Conservation (phyloP, 2,329 filamentous ascomycete genomes). For the Nemania abortiva region DNA sequence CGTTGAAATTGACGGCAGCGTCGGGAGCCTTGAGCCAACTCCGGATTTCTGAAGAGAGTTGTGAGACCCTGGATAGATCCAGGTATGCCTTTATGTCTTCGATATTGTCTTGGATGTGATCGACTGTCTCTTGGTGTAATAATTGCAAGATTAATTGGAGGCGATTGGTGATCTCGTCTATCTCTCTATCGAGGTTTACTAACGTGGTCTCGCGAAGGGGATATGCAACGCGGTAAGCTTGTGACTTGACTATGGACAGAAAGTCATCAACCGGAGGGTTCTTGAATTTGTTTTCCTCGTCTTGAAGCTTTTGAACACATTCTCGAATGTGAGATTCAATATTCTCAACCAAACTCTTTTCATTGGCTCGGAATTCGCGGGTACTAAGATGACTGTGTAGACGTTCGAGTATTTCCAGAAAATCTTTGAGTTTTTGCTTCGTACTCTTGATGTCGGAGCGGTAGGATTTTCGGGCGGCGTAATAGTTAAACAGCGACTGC, state of each 20-base stretch:
- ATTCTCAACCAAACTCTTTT: not conserved
- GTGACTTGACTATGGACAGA: not conserved
- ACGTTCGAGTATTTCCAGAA: not conserved
- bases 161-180: not conserved
- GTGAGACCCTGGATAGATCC: not conserved
- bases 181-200: not conserved
- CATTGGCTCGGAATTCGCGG: not conserved
- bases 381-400: not conserved
- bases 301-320: not conserved
- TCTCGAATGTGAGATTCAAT: not conserved
- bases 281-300: not conserved
- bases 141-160: not conserved
- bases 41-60: conserved; percentile 34
- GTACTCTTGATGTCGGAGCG: not conserved
- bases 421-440: not conserved
- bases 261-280: not conserved
- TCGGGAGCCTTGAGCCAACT: conserved; percentile 55
- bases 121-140: not conserved
- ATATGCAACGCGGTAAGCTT: not conserved
- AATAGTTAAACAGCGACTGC: not conserved
- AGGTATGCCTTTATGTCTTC: not conserved
- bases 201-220: conserved; percentile 1
- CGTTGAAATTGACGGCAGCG: conserved; percentile 52
- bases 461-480: not conserved
- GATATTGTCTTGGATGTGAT: not conserved